Evolutionary conservation across 208 protist species (phyloP), one percentile per base, ranked within the genome.

Genomic region (Leishmania tarentolae): DNA sequence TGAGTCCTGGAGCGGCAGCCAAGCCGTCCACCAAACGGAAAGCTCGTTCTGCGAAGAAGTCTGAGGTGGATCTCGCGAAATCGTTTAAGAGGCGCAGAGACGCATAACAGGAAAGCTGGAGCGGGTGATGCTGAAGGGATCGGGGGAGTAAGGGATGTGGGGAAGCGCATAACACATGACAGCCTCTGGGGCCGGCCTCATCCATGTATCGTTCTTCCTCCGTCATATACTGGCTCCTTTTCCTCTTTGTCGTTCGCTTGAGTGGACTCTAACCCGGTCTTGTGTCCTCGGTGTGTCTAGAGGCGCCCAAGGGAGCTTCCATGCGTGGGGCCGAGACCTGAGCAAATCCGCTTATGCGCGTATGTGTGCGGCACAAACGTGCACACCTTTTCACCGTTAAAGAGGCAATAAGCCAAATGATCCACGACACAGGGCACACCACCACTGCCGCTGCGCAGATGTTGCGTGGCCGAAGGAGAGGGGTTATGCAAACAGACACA

Each of bases 171-270:
- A 21, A 11, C 44, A 15, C 50, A 35, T 15, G 44, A 44, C 69
- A 73, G 69, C 24, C 28, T 52, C 11, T 73, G 21, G 28, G 44
- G 31, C 7, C 44, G 44, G 31, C 8, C 46, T 73, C 40, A 35
- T 52, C 21, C 8, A 28, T 8, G 44, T 11, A 6, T 9, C 42
- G 2, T 8, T 61, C 15, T 35, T 69, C 40, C 50, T 79, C 70
- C 44, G 53, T 2, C 83, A n/a, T 84, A 35, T 57, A 35, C 80
- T 31, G 82, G 63, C 44, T 68, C 75, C 66, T 40, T 52, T 82
- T 68, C 40, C 35, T 56, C 40, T 46, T 35, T 28, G 37, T 28
- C 2, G 37, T n/a, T 28, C 50, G 31, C 40, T 76, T 35, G 8
- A 9, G 73, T 50, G 52, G 46, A 31, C 76, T 69, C 42, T 71